phyloP scores from a whole-genome alignment of 2,329 filamentous ascomycete species.

The Fusarium pseudonygamai region DNA sequence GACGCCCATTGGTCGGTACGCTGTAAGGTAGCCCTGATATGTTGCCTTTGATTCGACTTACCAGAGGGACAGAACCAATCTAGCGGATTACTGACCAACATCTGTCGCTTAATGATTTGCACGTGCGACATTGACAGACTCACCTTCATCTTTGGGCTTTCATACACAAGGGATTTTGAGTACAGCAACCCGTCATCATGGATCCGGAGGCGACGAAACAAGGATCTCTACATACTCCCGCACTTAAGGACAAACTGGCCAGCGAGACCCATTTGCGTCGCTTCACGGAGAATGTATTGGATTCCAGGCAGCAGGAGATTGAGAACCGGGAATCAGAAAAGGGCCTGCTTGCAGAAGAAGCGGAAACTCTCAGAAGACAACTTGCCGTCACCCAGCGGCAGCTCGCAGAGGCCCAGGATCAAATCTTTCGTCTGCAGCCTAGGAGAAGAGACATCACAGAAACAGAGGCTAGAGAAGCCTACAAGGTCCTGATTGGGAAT shows the following conservation, averaged over 20 bases:
- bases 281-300: conserved; percentile 51
- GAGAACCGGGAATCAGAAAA: conserved; percentile 46
- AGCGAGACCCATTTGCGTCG: conserved; percentile 48
- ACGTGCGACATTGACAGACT: conserved; percentile 16
- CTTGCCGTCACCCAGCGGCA: conserved; percentile 44
- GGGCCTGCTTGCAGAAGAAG: conserved; percentile 39
- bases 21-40: conserved; percentile 16
- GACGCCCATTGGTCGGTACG: conserved; percentile 14
- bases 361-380: conserved; percentile 46
- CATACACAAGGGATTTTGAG: conserved; percentile 12
- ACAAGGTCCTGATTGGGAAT: conserved; percentile 46
- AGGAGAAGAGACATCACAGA: conserved; percentile 50
- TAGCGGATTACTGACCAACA: conserved; percentile 6
- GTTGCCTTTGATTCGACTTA: conserved; percentile 19
- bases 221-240: conserved; percentile 20
- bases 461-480: conserved; percentile 48
- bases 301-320: conserved; percentile 49
- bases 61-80: neutral
- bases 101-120: conserved; percentile 14
- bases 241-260: conserved; percentile 41
- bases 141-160: neutral
- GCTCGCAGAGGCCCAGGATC: conserved; percentile 46
- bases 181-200: conserved; percentile 24
- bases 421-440: conserved; percentile 47
- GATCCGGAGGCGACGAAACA: conserved; percentile 23